Base-by-base conservation (phyloP, 805 yeast genomes). In the Jamesozyma hellenica region DNA sequence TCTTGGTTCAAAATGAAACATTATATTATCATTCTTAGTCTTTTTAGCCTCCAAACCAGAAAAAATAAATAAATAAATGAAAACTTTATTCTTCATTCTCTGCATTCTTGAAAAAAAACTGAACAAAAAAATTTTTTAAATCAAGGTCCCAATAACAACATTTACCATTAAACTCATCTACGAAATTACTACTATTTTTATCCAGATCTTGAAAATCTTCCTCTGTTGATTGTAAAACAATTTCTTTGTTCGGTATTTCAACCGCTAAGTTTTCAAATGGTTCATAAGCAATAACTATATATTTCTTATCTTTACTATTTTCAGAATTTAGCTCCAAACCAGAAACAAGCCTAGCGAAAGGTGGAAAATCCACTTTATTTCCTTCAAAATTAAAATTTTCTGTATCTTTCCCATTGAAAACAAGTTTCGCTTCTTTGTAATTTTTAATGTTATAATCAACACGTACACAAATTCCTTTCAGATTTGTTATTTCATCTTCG, bases 201-300 rank as follows among this genome's bases (percentile, higher is more conserved):
- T 21, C n/a, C n/a, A n/a, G n/a, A 11, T 34, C 40, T n/a, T 45
- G 23, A 16, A 11, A 7, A 16, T 19, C 12, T 3, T 18, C 30
- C 4, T 14, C 35, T 13, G 15, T 28, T 5, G 8, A 10, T 32
- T 19, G 27, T 8, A 45, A 28, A 7, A 42, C 28, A 12, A 77
- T 65, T 18, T 76, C 74, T 16, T 54, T 65, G 28, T 50, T 30
- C 1, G 94, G 94, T 11, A 92, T 67, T 42, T 84, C 79, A 42
- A 90, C 65, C 1, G 81, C 82, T 9, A 86, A 67, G 42, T 79
- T 85, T 44, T 86, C 90, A 58, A 85, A 92, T 1, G 96, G 96
- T 56, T 86, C 95, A 3, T 81, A 92, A n/a, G 87, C 78, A 0
- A 88, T 62, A 10, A 88, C 77, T 46, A 92, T 51, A 55, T 79